Evolutionary conservation across 2,329 filamentous ascomycete species (phyloP).

Genomic region (Paecilomyces fulvus): DNA sequence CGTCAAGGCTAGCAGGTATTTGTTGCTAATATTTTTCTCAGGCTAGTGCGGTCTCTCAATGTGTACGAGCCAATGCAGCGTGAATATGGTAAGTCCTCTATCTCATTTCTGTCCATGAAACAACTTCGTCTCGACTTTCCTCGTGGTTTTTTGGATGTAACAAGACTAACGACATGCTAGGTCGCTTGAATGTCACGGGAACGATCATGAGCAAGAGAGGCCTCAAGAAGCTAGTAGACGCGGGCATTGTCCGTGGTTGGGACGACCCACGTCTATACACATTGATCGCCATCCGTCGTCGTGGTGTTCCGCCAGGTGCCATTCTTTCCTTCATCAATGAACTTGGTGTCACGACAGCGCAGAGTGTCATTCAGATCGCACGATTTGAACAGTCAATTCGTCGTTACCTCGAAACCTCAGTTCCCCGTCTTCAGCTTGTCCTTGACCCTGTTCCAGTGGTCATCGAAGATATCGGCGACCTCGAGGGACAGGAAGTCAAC

Average conservation of each 20-base stretch:
- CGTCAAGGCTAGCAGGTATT: not conserved
- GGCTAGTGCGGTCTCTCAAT: conserved; percentile 40
- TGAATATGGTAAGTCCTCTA: conserved; percentile 50
- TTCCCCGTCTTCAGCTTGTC: conserved; percentile 82
- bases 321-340: conserved; percentile 86
- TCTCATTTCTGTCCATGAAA: not conserved
- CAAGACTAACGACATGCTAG: conserved; percentile 30
- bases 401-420: conserved; percentile 76
- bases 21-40: not conserved
- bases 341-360: conserved; percentile 77
- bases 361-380: conserved; percentile 67
- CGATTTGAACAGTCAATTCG: conserved; percentile 83
- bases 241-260: conserved; percentile 75
- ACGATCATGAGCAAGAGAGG: conserved; percentile 83
- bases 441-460: conserved; percentile 76
- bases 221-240: conserved; percentile 68
- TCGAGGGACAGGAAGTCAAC: conserved; percentile 51
- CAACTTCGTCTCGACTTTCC: not conserved
- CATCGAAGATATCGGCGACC: conserved; percentile 69
- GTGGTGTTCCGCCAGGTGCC: conserved; percentile 79
- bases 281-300: conserved; percentile 70
- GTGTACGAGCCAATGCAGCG: conserved; percentile 92
- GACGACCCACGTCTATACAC: conserved; percentile 88
- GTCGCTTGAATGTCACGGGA: conserved; percentile 69
- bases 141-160: not conserved